A percentile compares a stretch with the other conserved stretches of the same genome.
phyloP scores from a whole-genome alignment of 331 rosid species.

The Quercus phellos region DNA sequence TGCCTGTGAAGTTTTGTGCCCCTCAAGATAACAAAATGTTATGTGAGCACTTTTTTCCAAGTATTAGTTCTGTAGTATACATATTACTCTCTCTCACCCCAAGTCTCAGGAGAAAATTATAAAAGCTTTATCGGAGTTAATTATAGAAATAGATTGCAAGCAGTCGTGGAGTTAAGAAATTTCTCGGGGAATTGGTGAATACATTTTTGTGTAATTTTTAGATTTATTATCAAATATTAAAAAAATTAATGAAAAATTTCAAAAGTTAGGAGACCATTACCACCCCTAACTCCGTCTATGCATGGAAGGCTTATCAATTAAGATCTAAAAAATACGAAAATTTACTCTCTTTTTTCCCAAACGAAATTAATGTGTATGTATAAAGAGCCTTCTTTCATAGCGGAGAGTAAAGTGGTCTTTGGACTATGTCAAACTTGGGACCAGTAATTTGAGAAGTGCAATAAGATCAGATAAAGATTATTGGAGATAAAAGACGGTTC shows the following conservation, averaged over 20 bases:
- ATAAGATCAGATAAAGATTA: background rate
- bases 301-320: background rate
- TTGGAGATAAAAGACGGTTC: background rate
- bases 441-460: background rate
- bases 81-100: slow-evolving; percentile 25
- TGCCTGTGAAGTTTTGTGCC: slow-evolving; percentile 7
- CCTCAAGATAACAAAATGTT: slow-evolving; percentile 15
- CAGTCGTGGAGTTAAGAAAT: no score
- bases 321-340: background rate
- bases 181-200: no score
- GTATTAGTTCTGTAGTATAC: background rate
- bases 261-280: no score
- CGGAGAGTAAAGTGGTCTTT: slow-evolving; percentile 2
- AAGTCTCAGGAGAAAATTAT: slow-evolving; percentile 15
- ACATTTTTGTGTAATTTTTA: no score
- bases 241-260: no score
- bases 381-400: background rate
- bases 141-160: background rate
- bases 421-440: background rate
- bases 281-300: background rate
- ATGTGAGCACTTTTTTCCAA: background rate
- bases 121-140: background rate
- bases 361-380: background rate
- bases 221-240: no score
- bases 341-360: background rate